A percentile compares a stretch with the other conserved stretches of the same genome.
Conservation (phyloP, 164 flowering plant species). For the Stephania cephalantha region DNA sequence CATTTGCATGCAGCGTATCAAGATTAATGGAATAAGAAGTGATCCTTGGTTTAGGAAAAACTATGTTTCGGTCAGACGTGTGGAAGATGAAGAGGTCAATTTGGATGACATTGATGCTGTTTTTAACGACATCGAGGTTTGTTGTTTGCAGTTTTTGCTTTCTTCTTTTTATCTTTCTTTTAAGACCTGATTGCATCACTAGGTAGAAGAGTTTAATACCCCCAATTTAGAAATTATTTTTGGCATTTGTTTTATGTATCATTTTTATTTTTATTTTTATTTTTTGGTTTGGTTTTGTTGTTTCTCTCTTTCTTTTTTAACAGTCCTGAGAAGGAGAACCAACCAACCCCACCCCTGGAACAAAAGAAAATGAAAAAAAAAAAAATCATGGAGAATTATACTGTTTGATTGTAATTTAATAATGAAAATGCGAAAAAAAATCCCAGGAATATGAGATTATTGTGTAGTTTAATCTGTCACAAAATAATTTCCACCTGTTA, state of each 20-base stretch:
- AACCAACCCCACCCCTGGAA: no score
- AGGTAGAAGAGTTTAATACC: background rate
- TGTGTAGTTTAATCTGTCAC: no score
- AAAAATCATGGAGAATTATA: background rate
- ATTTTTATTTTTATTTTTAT: background rate
- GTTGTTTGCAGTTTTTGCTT: slow-evolving; percentile 6
- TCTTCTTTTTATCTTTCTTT: background rate
- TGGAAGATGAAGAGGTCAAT: slow-evolving; percentile 70
- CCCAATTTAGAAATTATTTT: background rate
- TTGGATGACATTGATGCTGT: slow-evolving; percentile 90
- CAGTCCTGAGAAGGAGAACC: background rate
- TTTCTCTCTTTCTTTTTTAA: background rate
- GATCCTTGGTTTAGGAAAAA: slow-evolving; percentile 73
- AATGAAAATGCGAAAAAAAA: no score
- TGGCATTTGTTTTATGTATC: background rate
- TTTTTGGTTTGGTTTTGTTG: no score
- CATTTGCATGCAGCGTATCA: slow-evolving; percentile 59
- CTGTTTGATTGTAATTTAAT: background rate
- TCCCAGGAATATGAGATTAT: background rate
- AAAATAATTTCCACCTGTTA: background rate
- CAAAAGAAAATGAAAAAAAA: no score
- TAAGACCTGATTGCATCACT: background rate
- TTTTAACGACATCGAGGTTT: slow-evolving; percentile 92
- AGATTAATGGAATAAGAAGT: slow-evolving; percentile 57
- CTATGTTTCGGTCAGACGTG: slow-evolving; percentile 47